Conservation (phyloP, 2,329 filamentous ascomycete genomes). For the Xylariaceae sp. region DNA sequence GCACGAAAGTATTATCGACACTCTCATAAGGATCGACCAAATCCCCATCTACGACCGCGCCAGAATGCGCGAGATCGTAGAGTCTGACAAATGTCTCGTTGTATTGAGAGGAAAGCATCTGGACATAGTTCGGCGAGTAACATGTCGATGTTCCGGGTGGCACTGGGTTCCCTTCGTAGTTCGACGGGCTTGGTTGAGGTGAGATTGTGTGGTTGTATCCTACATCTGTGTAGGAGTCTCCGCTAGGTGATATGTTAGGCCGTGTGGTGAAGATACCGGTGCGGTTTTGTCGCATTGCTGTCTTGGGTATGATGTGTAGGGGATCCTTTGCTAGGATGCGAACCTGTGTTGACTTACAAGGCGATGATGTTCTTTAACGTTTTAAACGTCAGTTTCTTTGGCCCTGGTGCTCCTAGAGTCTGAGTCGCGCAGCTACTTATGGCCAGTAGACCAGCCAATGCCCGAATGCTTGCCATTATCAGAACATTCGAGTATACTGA, state of each 20-base stretch:
- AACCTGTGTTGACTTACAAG: conserved; percentile 10
- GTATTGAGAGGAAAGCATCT: conserved; percentile 10
- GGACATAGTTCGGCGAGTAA: conserved; percentile 9
- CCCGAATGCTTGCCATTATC: neutral
- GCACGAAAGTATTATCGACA: conserved; percentile 13
- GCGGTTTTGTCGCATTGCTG: too few relatives aligned
- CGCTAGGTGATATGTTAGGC: conserved; percentile 1
- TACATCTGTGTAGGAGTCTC: conserved; percentile 12
- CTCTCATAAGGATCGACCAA: conserved; percentile 10
- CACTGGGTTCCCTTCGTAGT: conserved; percentile 12
- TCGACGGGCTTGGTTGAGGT: conserved; percentile 4
- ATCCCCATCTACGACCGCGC: conserved; percentile 12
- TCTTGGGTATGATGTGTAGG: too few relatives aligned
- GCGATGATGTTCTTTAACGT: conserved; percentile 10
- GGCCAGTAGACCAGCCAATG: conserved; percentile 3
- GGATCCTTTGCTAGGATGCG: too few relatives aligned
- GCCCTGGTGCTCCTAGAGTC: neutral
- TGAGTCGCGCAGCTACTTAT: neutral
- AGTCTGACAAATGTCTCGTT: conserved; percentile 9
- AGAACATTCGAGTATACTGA: too few relatives aligned
- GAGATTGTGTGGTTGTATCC: conserved; percentile 5
- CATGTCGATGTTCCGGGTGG: conserved; percentile 11
- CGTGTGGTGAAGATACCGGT: too few relatives aligned
- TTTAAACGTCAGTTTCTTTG: conserved; percentile 4
- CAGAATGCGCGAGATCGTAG: conserved; percentile 12